These are phyloP conservation scores for Phyllosticta capitalensis DNA, from an alignment of 2,329 filamentous ascomycete genomes.

Conservation along the genomic window DNA sequence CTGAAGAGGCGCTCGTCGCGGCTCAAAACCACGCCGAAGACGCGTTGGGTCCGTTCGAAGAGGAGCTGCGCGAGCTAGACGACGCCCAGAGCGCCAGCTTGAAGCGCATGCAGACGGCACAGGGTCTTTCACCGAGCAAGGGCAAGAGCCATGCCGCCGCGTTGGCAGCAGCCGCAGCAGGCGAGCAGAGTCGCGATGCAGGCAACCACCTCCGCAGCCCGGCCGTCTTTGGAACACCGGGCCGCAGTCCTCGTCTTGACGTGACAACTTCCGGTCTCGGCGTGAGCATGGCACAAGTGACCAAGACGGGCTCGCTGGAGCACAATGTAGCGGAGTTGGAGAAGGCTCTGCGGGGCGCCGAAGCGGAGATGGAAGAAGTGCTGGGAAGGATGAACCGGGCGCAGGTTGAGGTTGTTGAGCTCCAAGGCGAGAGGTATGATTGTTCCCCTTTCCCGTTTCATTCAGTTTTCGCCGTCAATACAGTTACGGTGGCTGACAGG, in stretches of 20 bases:
- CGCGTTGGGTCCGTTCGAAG: constrained; percentile 71
- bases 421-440: constrained; percentile 56
- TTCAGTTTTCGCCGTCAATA: background rate
- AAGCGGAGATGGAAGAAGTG: constrained; percentile 75
- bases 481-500: background rate
- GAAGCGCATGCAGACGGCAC: constrained; percentile 52
- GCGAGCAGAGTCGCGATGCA: constrained; percentile 1
- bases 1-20: constrained; percentile 75
- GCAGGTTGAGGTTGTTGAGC: constrained; percentile 71
- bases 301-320: constrained; percentile 66
- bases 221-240: constrained; percentile 43
- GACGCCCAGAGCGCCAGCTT: constrained; percentile 71
- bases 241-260: constrained; percentile 51
- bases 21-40: constrained; percentile 85
- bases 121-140: constrained; percentile 16
- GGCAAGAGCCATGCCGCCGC: background rate
- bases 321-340: constrained; percentile 77
- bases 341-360: constrained; percentile 64
- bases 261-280: constrained; percentile 52
- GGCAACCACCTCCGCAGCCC: constrained; percentile 14
- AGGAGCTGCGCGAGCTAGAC: constrained; percentile 66
- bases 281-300: constrained; percentile 54
- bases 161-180: background rate
- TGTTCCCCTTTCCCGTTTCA: background rate
- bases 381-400: constrained; percentile 72